These are phyloP conservation scores for Suillus cothurnatus DNA, from an alignment of 768 basidiomycete species.

Conservation along the genomic window DNA sequence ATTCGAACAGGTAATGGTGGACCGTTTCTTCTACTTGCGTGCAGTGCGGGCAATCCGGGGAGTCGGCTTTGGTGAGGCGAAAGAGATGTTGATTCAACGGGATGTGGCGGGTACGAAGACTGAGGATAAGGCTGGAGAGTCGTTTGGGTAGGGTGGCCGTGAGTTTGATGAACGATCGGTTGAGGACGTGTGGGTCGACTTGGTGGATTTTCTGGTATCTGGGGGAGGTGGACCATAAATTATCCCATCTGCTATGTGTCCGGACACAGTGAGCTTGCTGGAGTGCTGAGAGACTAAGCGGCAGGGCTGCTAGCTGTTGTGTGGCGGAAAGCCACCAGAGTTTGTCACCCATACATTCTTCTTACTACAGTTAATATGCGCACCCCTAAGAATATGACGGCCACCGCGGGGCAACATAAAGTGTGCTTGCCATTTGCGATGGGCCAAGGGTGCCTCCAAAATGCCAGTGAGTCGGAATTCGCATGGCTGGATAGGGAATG, in stretches of 20 bases:
- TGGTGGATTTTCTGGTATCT: not conserved
- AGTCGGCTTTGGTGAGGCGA: constrained; percentile 23
- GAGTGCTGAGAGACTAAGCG: not conserved
- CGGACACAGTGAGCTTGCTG: not conserved
- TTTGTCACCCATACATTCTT: no score
- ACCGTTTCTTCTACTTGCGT: not conserved
- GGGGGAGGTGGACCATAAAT: constrained; percentile 8
- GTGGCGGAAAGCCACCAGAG: no score
- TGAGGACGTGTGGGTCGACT: not conserved
- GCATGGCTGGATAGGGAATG: no score
- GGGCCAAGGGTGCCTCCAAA: no score
- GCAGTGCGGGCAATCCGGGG: constrained; percentile 32
- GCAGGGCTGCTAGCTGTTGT: no score
- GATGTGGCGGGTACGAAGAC: constrained; percentile 34
- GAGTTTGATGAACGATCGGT: not conserved
- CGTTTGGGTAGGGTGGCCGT: constrained; percentile 11
- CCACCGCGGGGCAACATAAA: no score
- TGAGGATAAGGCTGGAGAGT: constrained; percentile 27
- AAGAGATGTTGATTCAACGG: constrained; percentile 34
- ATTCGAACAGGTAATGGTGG: constrained; percentile 21
- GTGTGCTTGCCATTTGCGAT: no score
- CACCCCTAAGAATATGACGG: no score
- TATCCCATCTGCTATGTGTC: not conserved
- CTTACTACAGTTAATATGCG: no score
- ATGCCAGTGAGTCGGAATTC: no score